These are phyloP conservation scores for Coemansia sp. DNA, from an alignment of 192 early-diverging fungal genomes.

Conservation along the genomic window DNA sequence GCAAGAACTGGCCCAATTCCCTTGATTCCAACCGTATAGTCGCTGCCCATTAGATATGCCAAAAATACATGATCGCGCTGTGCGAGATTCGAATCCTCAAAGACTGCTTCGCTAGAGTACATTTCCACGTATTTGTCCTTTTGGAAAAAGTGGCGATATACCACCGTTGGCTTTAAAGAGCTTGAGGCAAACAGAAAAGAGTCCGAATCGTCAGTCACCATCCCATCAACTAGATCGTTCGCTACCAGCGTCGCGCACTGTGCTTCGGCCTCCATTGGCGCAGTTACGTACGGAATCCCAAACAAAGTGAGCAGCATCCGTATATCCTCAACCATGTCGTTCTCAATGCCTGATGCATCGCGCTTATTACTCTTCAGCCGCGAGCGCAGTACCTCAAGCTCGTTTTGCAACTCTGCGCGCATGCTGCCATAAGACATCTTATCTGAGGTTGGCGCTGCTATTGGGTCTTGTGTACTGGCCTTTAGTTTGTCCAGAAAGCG, in stretches of 20 bases:
- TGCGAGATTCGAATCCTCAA: conserved; percentile 65
- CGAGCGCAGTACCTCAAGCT: conserved; percentile 31
- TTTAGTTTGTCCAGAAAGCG: conserved; percentile 56
- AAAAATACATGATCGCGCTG: conserved; percentile 77
- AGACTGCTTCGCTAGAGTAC: conserved; percentile 68
- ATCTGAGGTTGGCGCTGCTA: background rate
- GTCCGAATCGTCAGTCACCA: conserved; percentile 97
- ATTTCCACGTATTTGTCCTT: conserved; percentile 86
- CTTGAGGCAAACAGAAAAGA: conserved; percentile 89
- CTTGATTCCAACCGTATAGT: conserved; percentile 90
- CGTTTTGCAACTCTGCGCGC: conserved; percentile 35
- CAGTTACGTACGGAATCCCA: conserved; percentile 90
- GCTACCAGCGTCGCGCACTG: conserved; percentile 82
- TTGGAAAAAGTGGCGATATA: conserved; percentile 95
- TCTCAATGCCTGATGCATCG: conserved; percentile 33
- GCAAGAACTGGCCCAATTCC: conserved; percentile 87
- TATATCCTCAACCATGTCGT: conserved; percentile 54
- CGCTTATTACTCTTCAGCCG: conserved; percentile 37
- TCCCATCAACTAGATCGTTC: conserved; percentile 80
- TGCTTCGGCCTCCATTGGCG: conserved; percentile 97
- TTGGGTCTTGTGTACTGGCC: background rate
- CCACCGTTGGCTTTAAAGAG: conserved; percentile 43
- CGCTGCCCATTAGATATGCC: conserved; percentile 93
- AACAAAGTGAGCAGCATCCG: conserved; percentile 82
- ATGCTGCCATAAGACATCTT: conserved; percentile 11